Evolutionary conservation across 805 yeast genomes (phyloP).

Genomic region (Myxozyma mucilagina): DNA sequence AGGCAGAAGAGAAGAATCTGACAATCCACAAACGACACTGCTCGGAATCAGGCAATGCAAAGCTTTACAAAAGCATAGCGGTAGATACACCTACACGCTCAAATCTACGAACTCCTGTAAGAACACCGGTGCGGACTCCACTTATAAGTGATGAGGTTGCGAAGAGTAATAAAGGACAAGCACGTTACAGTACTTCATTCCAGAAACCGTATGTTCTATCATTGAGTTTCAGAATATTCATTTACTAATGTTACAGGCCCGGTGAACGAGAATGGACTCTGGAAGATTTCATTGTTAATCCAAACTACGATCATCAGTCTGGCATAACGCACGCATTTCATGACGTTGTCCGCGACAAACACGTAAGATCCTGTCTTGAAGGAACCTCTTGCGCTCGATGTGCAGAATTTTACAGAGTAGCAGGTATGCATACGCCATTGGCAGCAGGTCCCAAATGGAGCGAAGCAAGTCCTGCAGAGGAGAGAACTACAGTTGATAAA

Average conservation of each 20-base stretch:
- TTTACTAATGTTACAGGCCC: not conserved
- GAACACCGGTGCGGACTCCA: not conserved
- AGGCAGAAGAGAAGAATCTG: not conserved
- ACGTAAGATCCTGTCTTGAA: constrained; percentile 39
- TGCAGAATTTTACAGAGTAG: constrained; percentile 38
- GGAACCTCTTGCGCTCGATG: constrained; percentile 44
- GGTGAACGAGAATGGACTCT: constrained; percentile 42
- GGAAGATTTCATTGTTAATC: constrained; percentile 45
- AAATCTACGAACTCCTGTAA: too few relatives aligned
- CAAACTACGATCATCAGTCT: constrained; percentile 36
- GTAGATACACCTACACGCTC: not conserved
- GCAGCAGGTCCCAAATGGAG: constrained; percentile 40
- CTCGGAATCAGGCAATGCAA: not conserved
- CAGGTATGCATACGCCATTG: constrained; percentile 36
- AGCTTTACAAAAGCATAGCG: not conserved
- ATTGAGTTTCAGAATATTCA: not conserved
- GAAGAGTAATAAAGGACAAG: constrained; percentile 26
- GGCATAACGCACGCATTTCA: constrained; percentile 39
- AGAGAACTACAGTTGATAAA: constrained; percentile 15
- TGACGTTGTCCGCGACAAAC: constrained; percentile 42
- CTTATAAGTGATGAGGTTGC: constrained; percentile 28
- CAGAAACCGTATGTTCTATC: constrained; percentile 18
- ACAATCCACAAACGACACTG: not conserved
- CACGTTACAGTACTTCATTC: constrained; percentile 17
- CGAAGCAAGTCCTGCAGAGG: constrained; percentile 11